A percentile compares a stretch with the other conserved stretches of the same genome.
These are phyloP conservation scores for Apiotrichum akiyoshidainum DNA, from an alignment of 1,284 basidiomycete genomes.

Conservation along the genomic window DNA sequence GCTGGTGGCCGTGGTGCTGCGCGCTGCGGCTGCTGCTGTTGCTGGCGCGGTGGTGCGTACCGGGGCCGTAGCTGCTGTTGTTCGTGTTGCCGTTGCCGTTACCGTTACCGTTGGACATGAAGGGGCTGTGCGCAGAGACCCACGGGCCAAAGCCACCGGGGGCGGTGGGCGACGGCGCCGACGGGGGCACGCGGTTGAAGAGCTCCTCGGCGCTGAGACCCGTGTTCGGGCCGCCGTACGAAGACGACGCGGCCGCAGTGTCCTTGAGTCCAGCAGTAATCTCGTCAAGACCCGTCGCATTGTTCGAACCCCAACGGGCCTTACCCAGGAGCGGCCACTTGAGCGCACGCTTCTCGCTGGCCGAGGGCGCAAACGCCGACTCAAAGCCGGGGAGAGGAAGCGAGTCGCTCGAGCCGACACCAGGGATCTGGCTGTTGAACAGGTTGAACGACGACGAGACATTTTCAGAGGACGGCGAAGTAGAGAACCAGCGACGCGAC, in stretches of 20 bases:
- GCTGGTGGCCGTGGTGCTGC: no score
- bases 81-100: neutral
- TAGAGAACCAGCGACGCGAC: constrained; percentile 43
- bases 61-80: neutral
- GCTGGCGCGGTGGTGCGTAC: no score
- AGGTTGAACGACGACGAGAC: constrained; percentile 28
- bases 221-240: constrained; percentile 1
- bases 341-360: constrained; percentile 46
- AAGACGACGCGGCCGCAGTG: neutral
- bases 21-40: no score
- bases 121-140: constrained; percentile 3
- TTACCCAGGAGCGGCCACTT: constrained; percentile 44
- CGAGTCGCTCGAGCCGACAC: constrained; percentile 40
- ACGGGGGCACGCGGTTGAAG: constrained; percentile 21
- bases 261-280: constrained; percentile 18
- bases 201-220: constrained; percentile 22
- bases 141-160: constrained; percentile 1
- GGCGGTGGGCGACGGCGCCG: constrained; percentile 1
- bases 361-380: constrained; percentile 46
- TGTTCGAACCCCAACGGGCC: constrained; percentile 23
- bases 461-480: constrained; percentile 34
- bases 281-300: constrained; percentile 16
- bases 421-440: constrained; percentile 12
- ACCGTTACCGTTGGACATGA: neutral
- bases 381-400: constrained; percentile 22